Evolutionary conservation across 2,329 filamentous ascomycete genomes (phyloP), one percentile per base, ranked within the genome.

Genomic region (Aspergillus versicolor): DNA sequence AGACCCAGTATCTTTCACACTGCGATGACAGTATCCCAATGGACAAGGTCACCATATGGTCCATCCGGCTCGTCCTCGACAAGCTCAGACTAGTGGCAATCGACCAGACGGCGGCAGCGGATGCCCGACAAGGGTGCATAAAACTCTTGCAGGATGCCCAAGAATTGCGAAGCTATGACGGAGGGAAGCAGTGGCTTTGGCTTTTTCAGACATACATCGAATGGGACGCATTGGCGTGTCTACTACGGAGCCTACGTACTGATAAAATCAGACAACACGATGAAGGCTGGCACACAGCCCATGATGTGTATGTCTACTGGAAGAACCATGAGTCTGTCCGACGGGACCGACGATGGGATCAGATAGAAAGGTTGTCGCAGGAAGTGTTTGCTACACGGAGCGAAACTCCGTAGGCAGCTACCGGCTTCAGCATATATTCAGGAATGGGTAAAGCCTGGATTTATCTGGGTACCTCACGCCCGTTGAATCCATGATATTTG

Each of bases 141-240:
- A 61, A 65, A 13, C 54, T 67, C 9, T 56, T 68, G 7, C 54
- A 61, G 17, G 54, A 60, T 24, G 54, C 63, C 7, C 46, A 52
- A 5, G 40, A 17, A 2, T 41, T 69, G 6, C 51, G 61, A 22
- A 27, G 42, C 4, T 58, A 63, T 42, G 60, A 64, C 27, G 59
- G 52, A 2, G 55, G 59, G 2, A 53, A 45, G 32, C 55, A 54
- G 17, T 66, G 63, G 64, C 40, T 63, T 3, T 67, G 65, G 65
- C 45, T 57, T 12, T 61, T 65, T n/a, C 63, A 64, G 47, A 63
- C 46, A 2, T 58, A 66, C 34, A 21, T 64, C 5, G 63, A 67
- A 27, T 65, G 64, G 63, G 65, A 65, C 34, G 58, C 59, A 3
- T 42, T 66, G 17, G 44, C 43, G 3, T 60, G 59, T 46, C 40